phyloP scores from a whole-genome alignment of 257 asterid species.

The Solanum paucissectum region DNA sequence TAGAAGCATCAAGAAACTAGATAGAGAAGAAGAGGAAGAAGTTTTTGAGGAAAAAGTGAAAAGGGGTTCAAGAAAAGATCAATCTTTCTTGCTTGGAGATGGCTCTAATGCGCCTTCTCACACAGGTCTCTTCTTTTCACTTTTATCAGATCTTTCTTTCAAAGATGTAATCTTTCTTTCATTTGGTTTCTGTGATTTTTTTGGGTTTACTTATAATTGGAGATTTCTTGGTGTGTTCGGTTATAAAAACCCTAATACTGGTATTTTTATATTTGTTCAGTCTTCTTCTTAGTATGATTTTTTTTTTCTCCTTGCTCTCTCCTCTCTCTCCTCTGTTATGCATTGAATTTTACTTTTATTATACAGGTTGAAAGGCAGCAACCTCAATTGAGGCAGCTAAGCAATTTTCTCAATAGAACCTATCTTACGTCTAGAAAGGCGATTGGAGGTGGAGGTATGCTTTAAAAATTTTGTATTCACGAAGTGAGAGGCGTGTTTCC shows the following conservation, averaged over 20 bases:
- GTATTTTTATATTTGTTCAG: background rate
- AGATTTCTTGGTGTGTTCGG: background rate
- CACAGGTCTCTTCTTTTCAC: slow-evolving; percentile 27
- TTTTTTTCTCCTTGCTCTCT: background rate
- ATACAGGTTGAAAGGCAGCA: slow-evolving; percentile 55
- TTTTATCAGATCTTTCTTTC: background rate
- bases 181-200: background rate
- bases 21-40: background rate
- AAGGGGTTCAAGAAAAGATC: slow-evolving; percentile 1
- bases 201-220: background rate
- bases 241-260: slow-evolving; percentile 31
- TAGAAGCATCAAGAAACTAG: background rate
- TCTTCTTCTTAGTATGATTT: background rate
- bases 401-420: slow-evolving; percentile 33
- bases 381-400: slow-evolving; percentile 47
- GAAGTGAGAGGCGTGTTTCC: background rate
- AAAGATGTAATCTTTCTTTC: background rate
- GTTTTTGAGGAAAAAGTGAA: background rate
- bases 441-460: slow-evolving; percentile 39
- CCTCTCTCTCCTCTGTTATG: background rate
- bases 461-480: background rate
- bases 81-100: slow-evolving; percentile 19
- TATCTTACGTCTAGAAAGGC: slow-evolving; percentile 27
- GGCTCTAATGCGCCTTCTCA: slow-evolving; percentile 58
- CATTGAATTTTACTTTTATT: background rate